These are phyloP conservation scores for Termitomyces sp. DNA, from an alignment of 768 basidiomycete species.

Conservation along the genomic window DNA sequence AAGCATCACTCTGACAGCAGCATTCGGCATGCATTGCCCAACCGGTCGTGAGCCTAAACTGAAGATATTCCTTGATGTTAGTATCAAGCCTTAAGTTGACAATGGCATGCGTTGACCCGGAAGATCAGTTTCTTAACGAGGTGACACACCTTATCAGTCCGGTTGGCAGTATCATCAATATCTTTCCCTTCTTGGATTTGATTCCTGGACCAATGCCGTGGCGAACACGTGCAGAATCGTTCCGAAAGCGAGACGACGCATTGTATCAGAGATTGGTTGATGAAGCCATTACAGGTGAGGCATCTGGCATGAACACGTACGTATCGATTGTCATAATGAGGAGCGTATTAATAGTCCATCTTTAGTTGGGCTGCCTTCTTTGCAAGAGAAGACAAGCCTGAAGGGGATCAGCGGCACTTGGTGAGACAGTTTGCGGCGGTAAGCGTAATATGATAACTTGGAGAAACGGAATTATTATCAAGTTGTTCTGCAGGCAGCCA, in stretches of 20 bases:
- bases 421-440: not conserved
- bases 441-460: too few relatives aligned
- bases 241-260: not conserved
- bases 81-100: too few relatives aligned
- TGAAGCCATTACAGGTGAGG: not conserved
- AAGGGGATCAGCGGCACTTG: not conserved
- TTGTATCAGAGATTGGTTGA: not conserved
- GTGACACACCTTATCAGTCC: not conserved
- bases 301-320: not conserved
- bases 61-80: not conserved
- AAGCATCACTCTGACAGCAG: not conserved
- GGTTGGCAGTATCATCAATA: not conserved
- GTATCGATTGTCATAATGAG: not conserved
- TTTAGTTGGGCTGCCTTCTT: not conserved
- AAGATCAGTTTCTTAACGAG: not conserved
- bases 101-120: not conserved
- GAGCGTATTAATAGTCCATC: not conserved
- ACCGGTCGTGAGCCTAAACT: not conserved
- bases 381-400: not conserved
- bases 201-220: not conserved
- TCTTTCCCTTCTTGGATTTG: not conserved
- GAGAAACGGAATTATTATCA: too few relatives aligned
- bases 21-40: not conserved
- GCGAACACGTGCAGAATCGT: not conserved
- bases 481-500: not conserved